Percentiles rank a stretch among this genome's conserved stretches.
These are phyloP conservation scores for Phaeosphaeria sp. DNA, from an alignment of 2,329 filamentous ascomycete genomes.

Conservation along the genomic window DNA sequence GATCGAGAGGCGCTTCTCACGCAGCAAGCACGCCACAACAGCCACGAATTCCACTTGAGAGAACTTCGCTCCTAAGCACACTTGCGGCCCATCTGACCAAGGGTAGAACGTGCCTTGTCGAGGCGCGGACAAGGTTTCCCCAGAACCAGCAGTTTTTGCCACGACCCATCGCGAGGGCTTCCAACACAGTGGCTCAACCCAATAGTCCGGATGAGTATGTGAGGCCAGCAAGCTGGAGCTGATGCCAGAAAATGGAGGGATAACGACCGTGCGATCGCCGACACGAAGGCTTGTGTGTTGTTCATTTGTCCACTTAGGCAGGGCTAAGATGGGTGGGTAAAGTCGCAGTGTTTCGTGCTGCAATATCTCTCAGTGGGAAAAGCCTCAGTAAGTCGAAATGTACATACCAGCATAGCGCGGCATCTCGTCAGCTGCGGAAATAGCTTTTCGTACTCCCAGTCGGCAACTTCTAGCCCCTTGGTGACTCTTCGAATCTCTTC, in stretches of 20 bases:
- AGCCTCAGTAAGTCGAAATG: not conserved
- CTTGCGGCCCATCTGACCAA: conserved; percentile 24
- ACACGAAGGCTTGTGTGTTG: not conserved
- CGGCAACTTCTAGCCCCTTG: not conserved
- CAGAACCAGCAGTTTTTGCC: not conserved
- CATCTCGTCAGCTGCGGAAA: conserved; percentile 55
- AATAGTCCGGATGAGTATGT: conserved; percentile 37
- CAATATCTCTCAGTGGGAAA: not conserved
- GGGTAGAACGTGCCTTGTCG: conserved; percentile 9
- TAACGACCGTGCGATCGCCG: not conserved
- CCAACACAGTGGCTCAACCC: conserved; percentile 33
- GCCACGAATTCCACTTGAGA: conserved; percentile 47
- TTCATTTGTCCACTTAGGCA: conserved; percentile 36
- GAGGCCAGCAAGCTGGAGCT: conserved; percentile 23
- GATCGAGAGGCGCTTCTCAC: conserved; percentile 8
- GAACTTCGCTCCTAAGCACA: conserved; percentile 43
- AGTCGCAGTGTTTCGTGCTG: conserved; percentile 55
- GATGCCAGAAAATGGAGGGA: conserved; percentile 11
- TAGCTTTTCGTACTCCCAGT: conserved; percentile 43
- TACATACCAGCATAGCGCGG: conserved; percentile 38
- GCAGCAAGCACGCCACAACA: conserved; percentile 29
- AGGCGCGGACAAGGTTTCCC: conserved; percentile 7
- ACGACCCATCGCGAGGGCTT: conserved; percentile 37
- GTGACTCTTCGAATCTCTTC: conserved; percentile 46
- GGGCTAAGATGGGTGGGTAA: conserved; percentile 43